phyloP scores from a whole-genome alignment of 495 filamentous ascomycete species.

The Penicillium atrosanguineum region DNA sequence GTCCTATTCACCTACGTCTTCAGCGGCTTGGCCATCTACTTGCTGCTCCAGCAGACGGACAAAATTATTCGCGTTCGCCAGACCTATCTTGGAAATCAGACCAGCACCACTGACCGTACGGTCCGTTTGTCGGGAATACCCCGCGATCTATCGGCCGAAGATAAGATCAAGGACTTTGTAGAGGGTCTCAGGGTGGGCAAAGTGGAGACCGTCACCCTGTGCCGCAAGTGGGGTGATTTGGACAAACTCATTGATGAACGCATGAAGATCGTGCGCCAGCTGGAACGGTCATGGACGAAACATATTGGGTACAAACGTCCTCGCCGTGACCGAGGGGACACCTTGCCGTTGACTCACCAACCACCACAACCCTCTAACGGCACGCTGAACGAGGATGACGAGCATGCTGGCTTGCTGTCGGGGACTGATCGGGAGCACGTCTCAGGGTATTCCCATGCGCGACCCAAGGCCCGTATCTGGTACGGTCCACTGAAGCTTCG shows the following conservation, averaged over 20 bases:
- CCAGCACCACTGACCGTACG: conserved; percentile 90
- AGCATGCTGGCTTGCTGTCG: conserved; percentile 53
- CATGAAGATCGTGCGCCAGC: conserved; percentile 58
- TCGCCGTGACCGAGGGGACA: conserved; percentile 43
- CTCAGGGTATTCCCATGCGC: conserved; percentile 39
- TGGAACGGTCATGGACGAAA: conserved; percentile 85
- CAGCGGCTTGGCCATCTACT: conserved; percentile 74
- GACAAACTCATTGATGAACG: conserved; percentile 73
- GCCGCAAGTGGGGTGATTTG: conserved; percentile 81
- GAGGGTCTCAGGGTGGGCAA: conserved; percentile 89
- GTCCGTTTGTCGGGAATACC: conserved; percentile 91
- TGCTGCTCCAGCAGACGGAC: conserved; percentile 76
- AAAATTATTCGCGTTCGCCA: conserved; percentile 83
- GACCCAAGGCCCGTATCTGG: conserved; percentile 74
- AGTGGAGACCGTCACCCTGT: conserved; percentile 85
- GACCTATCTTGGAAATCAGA: conserved; percentile 87
- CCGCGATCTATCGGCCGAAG: conserved; percentile 71
- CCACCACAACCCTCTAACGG: conserved; percentile 36
- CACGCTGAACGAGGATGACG: conserved; percentile 41
- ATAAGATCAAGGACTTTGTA: conserved; percentile 80
- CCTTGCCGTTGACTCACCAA: conserved; percentile 51
- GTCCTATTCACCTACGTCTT: conserved; percentile 90
- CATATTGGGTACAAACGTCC: conserved; percentile 55
- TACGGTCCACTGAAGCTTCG: conserved; percentile 75
- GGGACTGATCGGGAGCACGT: conserved; percentile 35